Conservation (phyloP, 2,329 filamentous ascomycete genomes). For the Blastomyces parvus region DNA sequence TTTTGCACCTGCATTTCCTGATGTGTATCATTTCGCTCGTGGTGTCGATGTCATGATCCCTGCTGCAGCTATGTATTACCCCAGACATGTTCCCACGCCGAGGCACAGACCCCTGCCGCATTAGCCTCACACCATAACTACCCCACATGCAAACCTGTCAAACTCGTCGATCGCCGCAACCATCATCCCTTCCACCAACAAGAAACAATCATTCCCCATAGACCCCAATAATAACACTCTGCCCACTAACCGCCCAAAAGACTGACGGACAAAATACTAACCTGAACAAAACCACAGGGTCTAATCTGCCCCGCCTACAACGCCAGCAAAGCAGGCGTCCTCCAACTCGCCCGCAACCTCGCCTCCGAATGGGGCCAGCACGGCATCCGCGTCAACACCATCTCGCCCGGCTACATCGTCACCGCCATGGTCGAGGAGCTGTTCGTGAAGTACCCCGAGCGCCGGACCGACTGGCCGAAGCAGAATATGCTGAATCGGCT, state of each 20-base stretch:
- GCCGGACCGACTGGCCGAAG: slow-evolving; percentile 71
- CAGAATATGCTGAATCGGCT: slow-evolving; percentile 75
- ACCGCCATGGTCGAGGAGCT: slow-evolving; percentile 39
- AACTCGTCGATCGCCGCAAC: neutral
- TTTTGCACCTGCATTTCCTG: neutral
- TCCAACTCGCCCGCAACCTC: slow-evolving; percentile 40
- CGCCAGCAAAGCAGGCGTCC: slow-evolving; percentile 40
- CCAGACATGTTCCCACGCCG: no score
- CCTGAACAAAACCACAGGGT: slow-evolving; percentile 25
- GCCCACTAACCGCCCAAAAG: neutral
- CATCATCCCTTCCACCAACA: neutral
- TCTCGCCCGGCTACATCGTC: slow-evolving; percentile 41
- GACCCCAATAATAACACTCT: neutral
- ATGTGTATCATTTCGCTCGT: neutral
- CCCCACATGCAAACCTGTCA: slow-evolving; percentile 11
- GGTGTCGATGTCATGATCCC: neutral
- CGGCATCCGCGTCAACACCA: slow-evolving; percentile 42
- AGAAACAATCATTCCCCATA: neutral
- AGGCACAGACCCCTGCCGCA: no score
- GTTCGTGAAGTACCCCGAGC: slow-evolving; percentile 56
- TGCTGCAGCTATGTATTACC: neutral
- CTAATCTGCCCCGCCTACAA: slow-evolving; percentile 43
- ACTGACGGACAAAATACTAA: no score
- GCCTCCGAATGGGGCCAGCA: slow-evolving; percentile 42
- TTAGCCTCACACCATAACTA: neutral